Evolutionary conservation across 202 grass and related monocot species (phyloP), one percentile per base, ranked within the genome.

Genomic region (Schoenoplectus tabernaemontani): DNA sequence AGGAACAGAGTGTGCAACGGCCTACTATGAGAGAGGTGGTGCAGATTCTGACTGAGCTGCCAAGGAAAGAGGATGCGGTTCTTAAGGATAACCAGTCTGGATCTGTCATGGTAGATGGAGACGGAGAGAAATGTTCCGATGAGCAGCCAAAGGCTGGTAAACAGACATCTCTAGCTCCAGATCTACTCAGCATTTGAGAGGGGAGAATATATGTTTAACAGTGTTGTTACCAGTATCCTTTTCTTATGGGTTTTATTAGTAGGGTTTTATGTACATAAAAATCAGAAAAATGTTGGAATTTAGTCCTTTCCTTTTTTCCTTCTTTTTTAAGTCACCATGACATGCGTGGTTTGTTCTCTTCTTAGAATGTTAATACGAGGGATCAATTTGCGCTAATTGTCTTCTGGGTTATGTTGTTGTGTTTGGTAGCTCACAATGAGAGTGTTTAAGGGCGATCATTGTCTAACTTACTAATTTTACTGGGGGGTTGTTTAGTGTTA

Each of bases 21-120:
- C 95, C 95, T 0, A 94, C 89, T 1, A 97, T 94, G 94, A 83
- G 94, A 16, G 94, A 97, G 70, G 94, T 97, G 15, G 89, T 94
- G 58, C 89, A 97, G 86, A 94, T 97, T 64, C 79, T 97, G 1
- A 26, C 87, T 4, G 91, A 97, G 23, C 61, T 89, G 15, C 79
- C 90, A 0, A 71, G 66, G 7, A 76, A 81, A 42, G 84, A 86
- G 2, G 50, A 78, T 1, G 17, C 9, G 7, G 71, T 13, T 53
- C 16, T 56, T 16, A 75, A 56, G 71, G 71, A 56, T 56, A 36
- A 37, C 48, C 47, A 2, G 48, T 56, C 47, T 53, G 48, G 17
- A 75, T 56, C 76, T 44, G 19, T 30, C 11, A 30, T 2, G 3
- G 1, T 82, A 86, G 19, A 69, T 50, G 57, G 33, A 22, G 74